phyloP scores from a whole-genome alignment of 73 alveolate genomes.

The Blepharisma japonicum region DNA sequence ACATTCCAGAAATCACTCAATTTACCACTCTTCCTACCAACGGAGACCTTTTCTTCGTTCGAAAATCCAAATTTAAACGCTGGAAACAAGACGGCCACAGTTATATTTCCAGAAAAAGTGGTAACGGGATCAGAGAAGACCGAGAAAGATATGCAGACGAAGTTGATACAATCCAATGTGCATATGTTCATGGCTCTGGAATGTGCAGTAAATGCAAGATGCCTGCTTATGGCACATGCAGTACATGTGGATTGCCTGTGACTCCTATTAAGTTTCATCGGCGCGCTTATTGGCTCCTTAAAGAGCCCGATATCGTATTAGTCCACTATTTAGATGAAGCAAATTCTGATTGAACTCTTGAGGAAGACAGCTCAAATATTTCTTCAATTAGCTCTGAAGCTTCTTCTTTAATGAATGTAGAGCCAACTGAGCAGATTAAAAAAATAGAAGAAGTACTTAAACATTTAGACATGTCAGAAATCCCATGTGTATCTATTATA shows the following conservation, averaged over 20 bases:
- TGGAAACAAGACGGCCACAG: constrained; percentile 28
- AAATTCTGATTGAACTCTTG: not conserved
- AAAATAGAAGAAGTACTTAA: not conserved
- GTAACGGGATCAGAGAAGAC: constrained; percentile 22
- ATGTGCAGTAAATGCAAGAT: not conserved
- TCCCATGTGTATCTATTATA: constrained; percentile 31
- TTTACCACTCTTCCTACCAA: not conserved
- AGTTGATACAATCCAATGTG: not conserved
- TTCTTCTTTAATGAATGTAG: no score
- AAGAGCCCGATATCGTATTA: constrained; percentile 34
- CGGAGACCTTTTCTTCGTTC: not conserved
- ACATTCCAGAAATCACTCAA: not conserved
- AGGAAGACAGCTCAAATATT: not conserved
- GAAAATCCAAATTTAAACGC: constrained; percentile 13
- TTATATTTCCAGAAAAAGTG: constrained; percentile 6
- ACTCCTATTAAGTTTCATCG: constrained; percentile 43
- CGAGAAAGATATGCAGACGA: constrained; percentile 16
- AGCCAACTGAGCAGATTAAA: not conserved
- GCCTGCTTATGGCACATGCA: not conserved
- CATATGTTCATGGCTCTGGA: constrained; percentile 30
- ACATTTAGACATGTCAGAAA: not conserved
- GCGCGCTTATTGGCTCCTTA: constrained; percentile 50
- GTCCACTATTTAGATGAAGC: constrained; percentile 51
- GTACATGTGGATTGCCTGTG: not conserved
- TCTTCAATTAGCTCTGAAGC: not conserved